These are phyloP conservation scores for Candida odintsovae DNA, from an alignment of 805 yeast genomes.

Conservation along the genomic window DNA sequence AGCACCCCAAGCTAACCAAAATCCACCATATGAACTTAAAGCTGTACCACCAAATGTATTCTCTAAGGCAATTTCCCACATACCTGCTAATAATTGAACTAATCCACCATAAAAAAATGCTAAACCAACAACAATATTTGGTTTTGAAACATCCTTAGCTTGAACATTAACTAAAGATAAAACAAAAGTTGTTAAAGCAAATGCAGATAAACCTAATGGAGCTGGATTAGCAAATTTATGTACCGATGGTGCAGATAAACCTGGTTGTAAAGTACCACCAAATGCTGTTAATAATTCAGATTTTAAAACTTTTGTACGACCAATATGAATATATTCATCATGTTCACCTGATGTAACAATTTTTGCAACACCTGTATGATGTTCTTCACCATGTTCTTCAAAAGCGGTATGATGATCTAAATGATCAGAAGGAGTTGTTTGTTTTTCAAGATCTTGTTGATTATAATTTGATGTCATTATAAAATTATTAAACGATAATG, in stretches of 20 bases:
- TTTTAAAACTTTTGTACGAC: slow-evolving; percentile 61
- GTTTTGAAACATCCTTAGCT: slow-evolving; percentile 45
- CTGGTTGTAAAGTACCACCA: slow-evolving; percentile 82
- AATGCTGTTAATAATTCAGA: slow-evolving; percentile 59
- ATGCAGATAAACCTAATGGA: slow-evolving; percentile 57
- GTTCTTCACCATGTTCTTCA: slow-evolving; percentile 6
- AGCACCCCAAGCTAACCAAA: slow-evolving; percentile 64
- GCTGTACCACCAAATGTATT: slow-evolving; percentile 69
- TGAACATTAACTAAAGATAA: slow-evolving; percentile 48
- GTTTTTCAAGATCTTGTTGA: slow-evolving; percentile 19
- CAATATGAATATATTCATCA: slow-evolving; percentile 64
- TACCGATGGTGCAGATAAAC: slow-evolving; percentile 49
- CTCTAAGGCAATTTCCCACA: slow-evolving; percentile 59
- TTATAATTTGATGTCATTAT: neutral
- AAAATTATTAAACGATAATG: too few relatives aligned
- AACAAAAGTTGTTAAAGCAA: slow-evolving; percentile 59
- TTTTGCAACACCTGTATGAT: slow-evolving; percentile 15
- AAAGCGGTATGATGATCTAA: slow-evolving; percentile 14
- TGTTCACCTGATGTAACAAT: slow-evolving; percentile 38
- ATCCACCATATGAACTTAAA: slow-evolving; percentile 58
- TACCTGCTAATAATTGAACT: slow-evolving; percentile 55
- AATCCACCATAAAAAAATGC: slow-evolving; percentile 63
- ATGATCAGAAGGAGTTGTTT: slow-evolving; percentile 12
- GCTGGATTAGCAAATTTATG: slow-evolving; percentile 63
- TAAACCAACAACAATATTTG: slow-evolving; percentile 50